These are phyloP conservation scores for Aspergillus neoniger DNA, from an alignment of 2,329 filamentous ascomycete species.

Conservation along the genomic window DNA sequence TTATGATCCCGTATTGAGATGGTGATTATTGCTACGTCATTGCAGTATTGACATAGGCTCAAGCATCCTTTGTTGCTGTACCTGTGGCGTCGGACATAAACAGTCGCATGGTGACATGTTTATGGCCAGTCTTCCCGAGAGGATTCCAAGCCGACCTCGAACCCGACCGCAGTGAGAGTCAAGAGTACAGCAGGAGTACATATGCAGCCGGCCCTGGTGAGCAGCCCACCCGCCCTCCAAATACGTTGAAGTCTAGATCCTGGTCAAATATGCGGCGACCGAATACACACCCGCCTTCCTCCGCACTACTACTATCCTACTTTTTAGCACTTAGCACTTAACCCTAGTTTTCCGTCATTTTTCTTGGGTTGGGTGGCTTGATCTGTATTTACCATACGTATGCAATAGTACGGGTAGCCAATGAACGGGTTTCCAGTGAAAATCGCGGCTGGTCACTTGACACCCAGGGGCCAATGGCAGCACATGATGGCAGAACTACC, in stretches of 20 bases:
- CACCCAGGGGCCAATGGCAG: slow-evolving; percentile 22
- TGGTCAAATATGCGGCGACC: slow-evolving; percentile 14
- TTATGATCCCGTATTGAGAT: background rate
- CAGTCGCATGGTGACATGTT: background rate
- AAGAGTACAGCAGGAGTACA: background rate
- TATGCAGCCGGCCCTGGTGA: slow-evolving; percentile 1
- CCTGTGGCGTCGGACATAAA: background rate
- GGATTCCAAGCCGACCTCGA: background rate
- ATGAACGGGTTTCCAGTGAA: slow-evolving; percentile 34
- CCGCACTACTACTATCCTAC: background rate
- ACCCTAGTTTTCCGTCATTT: background rate
- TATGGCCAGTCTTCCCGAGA: background rate
- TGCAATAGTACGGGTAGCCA: slow-evolving; percentile 22
- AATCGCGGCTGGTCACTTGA: slow-evolving; percentile 45
- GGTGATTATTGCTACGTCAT: background rate
- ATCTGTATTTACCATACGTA: slow-evolving; percentile 18
- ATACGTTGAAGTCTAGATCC: slow-evolving; percentile 19
- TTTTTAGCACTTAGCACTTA: background rate
- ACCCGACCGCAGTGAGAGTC: background rate
- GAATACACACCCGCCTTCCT: background rate
- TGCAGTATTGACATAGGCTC: background rate
- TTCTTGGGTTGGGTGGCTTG: background rate
- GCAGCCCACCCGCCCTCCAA: background rate
- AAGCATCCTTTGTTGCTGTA: background rate
- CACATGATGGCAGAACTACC: slow-evolving; percentile 12